A percentile compares a stretch with the other conserved stretches of the same genome.
Evolutionary conservation across 345 rosid species (phyloP).

Genomic region (Cochlearia excelsa): DNA sequence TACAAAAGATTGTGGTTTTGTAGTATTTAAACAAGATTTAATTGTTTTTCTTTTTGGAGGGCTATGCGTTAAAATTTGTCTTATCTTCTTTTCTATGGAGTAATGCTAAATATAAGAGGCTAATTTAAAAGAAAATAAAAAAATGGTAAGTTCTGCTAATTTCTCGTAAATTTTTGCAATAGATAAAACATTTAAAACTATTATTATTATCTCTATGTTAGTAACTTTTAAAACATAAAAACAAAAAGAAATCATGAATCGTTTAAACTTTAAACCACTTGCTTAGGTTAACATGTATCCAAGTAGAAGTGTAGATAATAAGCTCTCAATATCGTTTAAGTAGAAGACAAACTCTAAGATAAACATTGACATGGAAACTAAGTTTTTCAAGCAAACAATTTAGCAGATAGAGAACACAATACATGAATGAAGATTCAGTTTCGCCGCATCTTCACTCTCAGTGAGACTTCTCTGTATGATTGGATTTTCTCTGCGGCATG

Average conservation of each 20-base stretch:
- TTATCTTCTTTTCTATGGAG: slow-evolving; percentile 11
- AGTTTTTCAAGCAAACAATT: slow-evolving; percentile 18
- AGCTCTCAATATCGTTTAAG: background rate
- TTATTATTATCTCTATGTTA: too few relatives aligned
- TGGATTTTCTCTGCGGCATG: slow-evolving; percentile 63
- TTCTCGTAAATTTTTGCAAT: too few relatives aligned
- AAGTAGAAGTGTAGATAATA: too few relatives aligned
- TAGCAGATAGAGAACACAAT: slow-evolving; percentile 7
- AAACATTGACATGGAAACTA: slow-evolving; percentile 12
- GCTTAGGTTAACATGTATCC: too few relatives aligned
- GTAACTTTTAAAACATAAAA: too few relatives aligned
- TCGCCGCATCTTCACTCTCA: slow-evolving; percentile 69
- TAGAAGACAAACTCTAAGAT: background rate
- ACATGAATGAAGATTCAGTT: slow-evolving; percentile 18
- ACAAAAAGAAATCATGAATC: too few relatives aligned
- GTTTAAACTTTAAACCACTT: too few relatives aligned
- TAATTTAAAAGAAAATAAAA: background rate
- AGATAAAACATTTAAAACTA: too few relatives aligned
- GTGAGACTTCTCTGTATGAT: slow-evolving; percentile 72
- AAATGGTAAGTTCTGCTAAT: too few relatives aligned
- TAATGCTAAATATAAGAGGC: background rate
- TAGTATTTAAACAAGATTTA: background rate
- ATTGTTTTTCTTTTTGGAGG: background rate
- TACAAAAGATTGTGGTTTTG: background rate
- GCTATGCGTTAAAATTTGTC: slow-evolving; percentile 25